Conservation (phyloP, 768 basidiomycete species). For the Lactifluus hygrophoroides region DNA sequence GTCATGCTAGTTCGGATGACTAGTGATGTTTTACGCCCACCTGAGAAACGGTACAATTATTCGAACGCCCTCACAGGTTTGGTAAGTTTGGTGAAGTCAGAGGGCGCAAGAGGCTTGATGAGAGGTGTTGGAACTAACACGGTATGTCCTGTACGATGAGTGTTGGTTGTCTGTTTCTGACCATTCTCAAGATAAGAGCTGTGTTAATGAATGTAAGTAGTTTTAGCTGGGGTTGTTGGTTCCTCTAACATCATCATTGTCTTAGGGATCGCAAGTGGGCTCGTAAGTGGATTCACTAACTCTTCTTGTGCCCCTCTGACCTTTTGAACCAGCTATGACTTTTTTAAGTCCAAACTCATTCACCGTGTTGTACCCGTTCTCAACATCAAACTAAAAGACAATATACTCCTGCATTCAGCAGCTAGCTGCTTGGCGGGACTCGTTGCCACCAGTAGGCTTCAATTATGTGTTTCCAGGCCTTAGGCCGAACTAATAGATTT, state of each 20-base stretch:
- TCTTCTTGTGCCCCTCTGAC: background rate
- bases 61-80: slow-evolving; percentile 71
- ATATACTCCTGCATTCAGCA: slow-evolving; percentile 54
- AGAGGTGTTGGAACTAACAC: slow-evolving; percentile 75
- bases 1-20: slow-evolving; percentile 82
- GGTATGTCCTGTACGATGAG: slow-evolving; percentile 32
- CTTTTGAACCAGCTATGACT: slow-evolving; percentile 51
- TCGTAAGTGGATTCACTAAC: slow-evolving; percentile 48
- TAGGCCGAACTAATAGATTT: background rate
- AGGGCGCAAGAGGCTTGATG: slow-evolving; percentile 59
- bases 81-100: slow-evolving; percentile 51
- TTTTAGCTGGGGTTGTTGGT: slow-evolving; percentile 11
- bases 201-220: slow-evolving; percentile 65
- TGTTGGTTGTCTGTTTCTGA: slow-evolving; percentile 9
- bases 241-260: slow-evolving; percentile 1
- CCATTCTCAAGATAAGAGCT: slow-evolving; percentile 41
- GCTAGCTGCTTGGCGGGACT: slow-evolving; percentile 66
- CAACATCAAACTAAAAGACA: slow-evolving; percentile 55
- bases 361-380: slow-evolving; percentile 43
- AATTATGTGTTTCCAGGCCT: background rate
- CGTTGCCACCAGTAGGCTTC: slow-evolving; percentile 61
- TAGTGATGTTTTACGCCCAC: slow-evolving; percentile 68
- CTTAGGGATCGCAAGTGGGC: slow-evolving; percentile 70
- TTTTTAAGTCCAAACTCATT: slow-evolving; percentile 56
- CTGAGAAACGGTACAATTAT: slow-evolving; percentile 69